A percentile compares a stretch with the other conserved stretches of the same genome.
phyloP scores from a whole-genome alignment of 2,329 filamentous ascomycete species.

The Dendrostoma leiphaemia region DNA sequence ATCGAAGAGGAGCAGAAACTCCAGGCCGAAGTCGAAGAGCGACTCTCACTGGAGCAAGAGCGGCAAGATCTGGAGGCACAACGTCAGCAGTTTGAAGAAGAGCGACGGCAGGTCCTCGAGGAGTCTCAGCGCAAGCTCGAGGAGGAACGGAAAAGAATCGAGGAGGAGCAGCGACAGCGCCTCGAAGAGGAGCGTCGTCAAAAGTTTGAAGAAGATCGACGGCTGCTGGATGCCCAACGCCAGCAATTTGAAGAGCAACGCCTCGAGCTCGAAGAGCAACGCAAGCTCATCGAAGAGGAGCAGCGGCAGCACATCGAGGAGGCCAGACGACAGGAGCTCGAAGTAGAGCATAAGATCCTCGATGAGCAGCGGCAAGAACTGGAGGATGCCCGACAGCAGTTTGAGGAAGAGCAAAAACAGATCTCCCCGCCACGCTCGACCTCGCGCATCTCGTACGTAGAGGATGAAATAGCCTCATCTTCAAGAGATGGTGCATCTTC shows the following conservation, averaged over 20 bases:
- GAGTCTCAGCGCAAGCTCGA: slow-evolving; percentile 28
- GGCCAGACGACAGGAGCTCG: slow-evolving; percentile 12
- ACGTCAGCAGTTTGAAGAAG: slow-evolving; percentile 15
- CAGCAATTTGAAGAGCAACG: slow-evolving; percentile 19
- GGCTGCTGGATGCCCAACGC: slow-evolving; percentile 14
- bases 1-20: slow-evolving; percentile 30
- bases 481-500: slow-evolving; percentile 2
- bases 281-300: slow-evolving; percentile 15
- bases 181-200: slow-evolving; percentile 25
- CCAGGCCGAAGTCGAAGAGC: slow-evolving; percentile 11
- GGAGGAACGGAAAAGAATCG: slow-evolving; percentile 30
- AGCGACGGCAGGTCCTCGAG: slow-evolving; percentile 15
- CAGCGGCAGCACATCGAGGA: slow-evolving; percentile 16
- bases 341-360: slow-evolving; percentile 14
- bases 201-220: slow-evolving; percentile 16
- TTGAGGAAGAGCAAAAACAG: slow-evolving; percentile 25
- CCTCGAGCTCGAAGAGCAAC: slow-evolving; percentile 15
- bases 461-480: slow-evolving; percentile 11
- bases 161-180: slow-evolving; percentile 20
- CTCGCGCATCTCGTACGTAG: slow-evolving; percentile 20
- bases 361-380: slow-evolving; percentile 18
- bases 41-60: slow-evolving; percentile 13
- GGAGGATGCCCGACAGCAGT: slow-evolving; percentile 13
- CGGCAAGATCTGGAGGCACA: slow-evolving; percentile 13
- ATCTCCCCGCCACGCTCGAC: slow-evolving; percentile 9